Conservation (phyloP, 2,329 filamentous ascomycete genomes). For the Neurospora crassa region DNA sequence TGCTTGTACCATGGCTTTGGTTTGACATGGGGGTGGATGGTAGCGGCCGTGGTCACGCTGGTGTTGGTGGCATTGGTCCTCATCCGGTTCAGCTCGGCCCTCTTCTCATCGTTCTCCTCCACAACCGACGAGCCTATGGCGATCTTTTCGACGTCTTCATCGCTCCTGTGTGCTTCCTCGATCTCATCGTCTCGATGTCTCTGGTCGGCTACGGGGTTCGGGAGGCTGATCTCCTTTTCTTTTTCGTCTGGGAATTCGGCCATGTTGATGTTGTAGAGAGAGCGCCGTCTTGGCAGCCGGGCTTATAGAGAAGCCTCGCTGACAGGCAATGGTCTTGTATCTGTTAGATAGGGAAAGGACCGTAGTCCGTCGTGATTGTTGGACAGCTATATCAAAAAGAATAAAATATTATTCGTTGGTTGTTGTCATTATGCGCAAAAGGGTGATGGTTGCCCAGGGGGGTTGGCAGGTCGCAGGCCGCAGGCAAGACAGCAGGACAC, state of each 20-base stretch:
- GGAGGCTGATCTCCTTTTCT: background rate
- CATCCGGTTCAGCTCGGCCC: slow-evolving; percentile 30
- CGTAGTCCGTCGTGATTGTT: background rate
- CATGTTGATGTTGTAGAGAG: slow-evolving; percentile 2
- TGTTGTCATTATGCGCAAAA: background rate
- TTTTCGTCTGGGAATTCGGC: slow-evolving; percentile 4
- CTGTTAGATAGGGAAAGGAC: background rate
- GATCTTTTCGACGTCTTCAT: slow-evolving; percentile 1
- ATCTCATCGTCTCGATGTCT: slow-evolving; percentile 3
- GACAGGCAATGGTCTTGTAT: background rate
- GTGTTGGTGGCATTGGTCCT: slow-evolving; percentile 45
- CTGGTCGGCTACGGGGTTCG: slow-evolving; percentile 1
- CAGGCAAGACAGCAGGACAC: background rate
- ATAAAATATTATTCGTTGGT: background rate
- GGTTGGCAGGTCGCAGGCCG: background rate
- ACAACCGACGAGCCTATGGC: slow-evolving; percentile 8
- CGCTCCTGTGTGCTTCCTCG: background rate
- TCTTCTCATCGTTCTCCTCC: slow-evolving; percentile 19
- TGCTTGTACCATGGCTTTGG: slow-evolving; percentile 55
- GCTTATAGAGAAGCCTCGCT: background rate
- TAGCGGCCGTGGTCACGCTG: slow-evolving; percentile 36
- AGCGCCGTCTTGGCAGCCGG: background rate
- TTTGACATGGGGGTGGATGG: slow-evolving; percentile 23
- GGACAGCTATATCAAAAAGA: background rate
- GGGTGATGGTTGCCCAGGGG: background rate